Evolutionary conservation across 495 filamentous ascomycete genomes (phyloP).

Genomic region (Penicillium angulare): DNA sequence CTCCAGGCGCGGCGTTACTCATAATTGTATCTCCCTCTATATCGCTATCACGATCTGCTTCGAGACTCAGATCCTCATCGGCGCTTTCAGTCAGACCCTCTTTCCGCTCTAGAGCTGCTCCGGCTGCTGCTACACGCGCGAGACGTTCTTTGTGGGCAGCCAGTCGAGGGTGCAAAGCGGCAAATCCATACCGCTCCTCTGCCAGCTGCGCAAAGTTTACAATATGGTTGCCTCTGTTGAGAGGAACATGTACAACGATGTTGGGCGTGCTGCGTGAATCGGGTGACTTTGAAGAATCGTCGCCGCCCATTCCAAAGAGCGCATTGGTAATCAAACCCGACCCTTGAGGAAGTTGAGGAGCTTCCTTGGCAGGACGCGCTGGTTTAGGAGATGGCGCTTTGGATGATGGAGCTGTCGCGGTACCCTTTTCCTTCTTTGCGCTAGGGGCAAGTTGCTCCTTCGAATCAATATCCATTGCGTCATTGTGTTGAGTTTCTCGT

Average conservation of each 20-base stretch:
- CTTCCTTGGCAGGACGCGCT: conserved; percentile 49
- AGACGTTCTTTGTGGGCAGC: conserved; percentile 81
- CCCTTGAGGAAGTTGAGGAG: conserved; percentile 58
- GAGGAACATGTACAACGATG: conserved; percentile 78
- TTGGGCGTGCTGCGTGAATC: conserved; percentile 64
- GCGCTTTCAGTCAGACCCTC: conserved; percentile 57
- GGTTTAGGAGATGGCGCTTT: conserved; percentile 62
- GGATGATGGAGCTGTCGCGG: conserved; percentile 51
- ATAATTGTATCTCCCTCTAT: conserved; percentile 76
- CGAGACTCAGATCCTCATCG: conserved; percentile 48
- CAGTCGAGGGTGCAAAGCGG: conserved; percentile 84
- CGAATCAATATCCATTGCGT: conserved; percentile 39
- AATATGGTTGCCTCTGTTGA: conserved; percentile 79
- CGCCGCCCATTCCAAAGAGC: conserved; percentile 47
- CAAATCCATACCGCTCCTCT: conserved; percentile 90
- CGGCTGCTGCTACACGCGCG: conserved; percentile 78
- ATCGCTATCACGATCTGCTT: conserved; percentile 49
- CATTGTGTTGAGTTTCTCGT: conserved; percentile 14
- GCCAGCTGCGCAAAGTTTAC: conserved; percentile 94
- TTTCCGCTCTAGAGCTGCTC: conserved; percentile 73
- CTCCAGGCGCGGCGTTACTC: conserved; percentile 51
- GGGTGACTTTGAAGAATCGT: conserved; percentile 35
- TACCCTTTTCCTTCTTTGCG: conserved; percentile 38
- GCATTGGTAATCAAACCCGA: conserved; percentile 66
- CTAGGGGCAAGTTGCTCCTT: conserved; percentile 10